These are phyloP conservation scores for Meyerozyma elateridarum DNA, from an alignment of 1,139 yeast species.

Conservation along the genomic window DNA sequence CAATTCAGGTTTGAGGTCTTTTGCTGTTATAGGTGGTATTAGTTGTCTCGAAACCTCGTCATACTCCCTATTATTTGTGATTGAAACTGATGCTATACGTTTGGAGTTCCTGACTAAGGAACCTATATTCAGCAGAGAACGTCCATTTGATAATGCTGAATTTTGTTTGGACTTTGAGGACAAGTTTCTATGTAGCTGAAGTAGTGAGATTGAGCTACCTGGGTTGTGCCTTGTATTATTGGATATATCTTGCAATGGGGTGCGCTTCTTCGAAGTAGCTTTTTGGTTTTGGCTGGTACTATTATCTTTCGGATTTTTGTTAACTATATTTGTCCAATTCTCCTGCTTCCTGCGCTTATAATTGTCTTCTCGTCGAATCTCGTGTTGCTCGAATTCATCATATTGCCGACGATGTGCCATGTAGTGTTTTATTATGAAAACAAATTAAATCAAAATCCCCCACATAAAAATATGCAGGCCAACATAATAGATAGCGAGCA, in stretches of 20 bases:
- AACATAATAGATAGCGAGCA: constrained; percentile 1
- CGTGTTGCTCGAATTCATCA: constrained; percentile 3
- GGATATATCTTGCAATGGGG: background rate
- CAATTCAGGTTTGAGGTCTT: background rate
- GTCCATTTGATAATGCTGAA: too few relatives aligned
- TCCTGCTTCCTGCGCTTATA: constrained; percentile 1
- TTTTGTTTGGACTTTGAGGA: constrained; percentile 4
- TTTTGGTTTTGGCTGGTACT: too few relatives aligned
- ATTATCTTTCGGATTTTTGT: background rate
- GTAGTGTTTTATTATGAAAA: background rate
- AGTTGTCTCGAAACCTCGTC: too few relatives aligned
- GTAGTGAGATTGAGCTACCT: too few relatives aligned
- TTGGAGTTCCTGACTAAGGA: background rate
- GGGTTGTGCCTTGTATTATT: background rate
- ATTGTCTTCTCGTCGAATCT: background rate
- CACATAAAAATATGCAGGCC: background rate
- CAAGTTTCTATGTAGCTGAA: too few relatives aligned
- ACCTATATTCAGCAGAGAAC: constrained; percentile 11
- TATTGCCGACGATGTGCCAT: background rate
- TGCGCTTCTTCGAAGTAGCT: background rate
- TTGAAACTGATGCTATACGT: background rate
- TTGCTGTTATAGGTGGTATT: too few relatives aligned
- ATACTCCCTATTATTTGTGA: background rate
- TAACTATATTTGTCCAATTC: background rate
- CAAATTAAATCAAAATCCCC: background rate